Conservation (phyloP, 202 grass and related monocot species). For the Elaeis oleifera region DNA sequence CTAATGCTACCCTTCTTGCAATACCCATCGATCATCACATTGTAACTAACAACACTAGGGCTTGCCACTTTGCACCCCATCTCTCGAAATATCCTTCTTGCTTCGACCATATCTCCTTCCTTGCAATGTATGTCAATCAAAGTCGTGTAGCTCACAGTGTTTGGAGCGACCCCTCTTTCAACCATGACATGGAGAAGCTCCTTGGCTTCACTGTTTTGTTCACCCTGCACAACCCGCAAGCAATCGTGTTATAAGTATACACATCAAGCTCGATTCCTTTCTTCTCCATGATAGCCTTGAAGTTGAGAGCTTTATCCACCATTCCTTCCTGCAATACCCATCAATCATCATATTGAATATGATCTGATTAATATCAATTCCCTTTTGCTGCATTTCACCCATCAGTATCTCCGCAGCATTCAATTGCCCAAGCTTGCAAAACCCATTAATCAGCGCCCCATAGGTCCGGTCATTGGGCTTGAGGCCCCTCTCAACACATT, state of each 20-base stretch:
- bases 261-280: constrained; percentile 48
- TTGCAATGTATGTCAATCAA: constrained; percentile 79
- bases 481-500: constrained; percentile 45
- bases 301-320: constrained; percentile 50
- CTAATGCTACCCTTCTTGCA: constrained; percentile 58
- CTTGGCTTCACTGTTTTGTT: constrained; percentile 62
- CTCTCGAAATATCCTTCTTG: constrained; percentile 59
- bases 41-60: constrained; percentile 58
- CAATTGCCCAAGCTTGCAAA: constrained; percentile 75
- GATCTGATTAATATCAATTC: constrained; percentile 56
- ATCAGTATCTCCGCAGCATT: constrained; percentile 61
- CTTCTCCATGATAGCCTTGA: constrained; percentile 67
- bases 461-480: constrained; percentile 48
- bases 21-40: constrained; percentile 80
- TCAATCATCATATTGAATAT: constrained; percentile 73
- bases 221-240: constrained; percentile 53
- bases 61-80: constrained; percentile 46
- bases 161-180: constrained; percentile 50
- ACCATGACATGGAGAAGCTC: constrained; percentile 63
- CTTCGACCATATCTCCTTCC: constrained; percentile 86
- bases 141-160: constrained; percentile 54
- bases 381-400: constrained; percentile 54
- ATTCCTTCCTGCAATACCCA: constrained; percentile 55
- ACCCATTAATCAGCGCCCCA: constrained; percentile 67
- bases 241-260: constrained; percentile 63